Base-by-base conservation (phyloP, 306 rosid species). In the Glycine latifolia region DNA sequence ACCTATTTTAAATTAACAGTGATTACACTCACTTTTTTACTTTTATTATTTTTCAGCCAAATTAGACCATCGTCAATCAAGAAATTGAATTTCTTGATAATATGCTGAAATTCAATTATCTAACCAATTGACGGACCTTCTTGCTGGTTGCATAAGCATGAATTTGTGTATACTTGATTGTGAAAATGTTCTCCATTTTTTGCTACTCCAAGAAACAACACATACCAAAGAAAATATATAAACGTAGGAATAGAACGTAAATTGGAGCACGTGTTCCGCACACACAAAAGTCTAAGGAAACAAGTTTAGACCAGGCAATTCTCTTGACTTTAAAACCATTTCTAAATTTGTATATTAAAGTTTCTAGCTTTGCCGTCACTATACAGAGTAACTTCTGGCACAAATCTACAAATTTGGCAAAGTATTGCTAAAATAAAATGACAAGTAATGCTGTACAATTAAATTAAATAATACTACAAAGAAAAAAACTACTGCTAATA, bases 351-450 rank as follows among this genome's bases (percentile, higher is more conserved):
- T 56, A 16, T 16, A 8, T 3, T 4, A 60, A 0, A 39, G 44
- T 39, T 39, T 39, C 69, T 7, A 80, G n/a, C 82, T 67, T 47
- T 67, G 70, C 73, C 56, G 52, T 75, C 63, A 53, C 79, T 69
- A 54, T 76, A 80, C 82, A 80, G 50, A 35, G 77, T 73, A 80
- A 70, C 77, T 56, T 70, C 66, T 15, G 54, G 68, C 65, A 41
- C 60, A 73, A 59, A 75, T 16, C 74, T 74, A 61, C 87, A 52
- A 65, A 43, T 67, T 69, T 35, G 71, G 71, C 60, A 63, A 82
- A 39, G 47, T 47, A 55, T 15, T 6, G 8, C 60, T n/a, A 7
- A 63, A 10, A 20, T 43, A 41, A 11, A 49, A 37, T 41, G 14
- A 39, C 39, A 59, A 81, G 8, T 44, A 67, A 84, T 39, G 49